Evolutionary conservation across 1,284 basidiomycete species (phyloP).

Genomic region (Rhodotorula mucilaginosa): DNA sequence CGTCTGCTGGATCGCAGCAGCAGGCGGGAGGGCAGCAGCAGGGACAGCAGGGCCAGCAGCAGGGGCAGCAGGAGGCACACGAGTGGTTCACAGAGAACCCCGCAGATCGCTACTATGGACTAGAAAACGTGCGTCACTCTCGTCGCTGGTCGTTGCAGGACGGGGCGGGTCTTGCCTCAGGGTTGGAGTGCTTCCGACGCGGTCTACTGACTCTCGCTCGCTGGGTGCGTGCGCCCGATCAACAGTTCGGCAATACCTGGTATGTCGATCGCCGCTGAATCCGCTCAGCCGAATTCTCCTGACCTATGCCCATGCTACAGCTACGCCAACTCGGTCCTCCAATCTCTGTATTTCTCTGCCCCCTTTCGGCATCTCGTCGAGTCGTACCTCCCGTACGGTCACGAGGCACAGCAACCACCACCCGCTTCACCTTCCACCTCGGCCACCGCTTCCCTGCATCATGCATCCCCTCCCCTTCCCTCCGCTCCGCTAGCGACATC

Average conservation of each 20-base stretch:
- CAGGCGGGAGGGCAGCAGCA: not conserved
- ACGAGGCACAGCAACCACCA: slow-evolving; percentile 15
- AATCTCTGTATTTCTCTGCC: slow-evolving; percentile 86
- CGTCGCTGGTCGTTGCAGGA: not conserved
- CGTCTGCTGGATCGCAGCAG: not conserved
- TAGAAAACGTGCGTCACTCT: slow-evolving; percentile 74
- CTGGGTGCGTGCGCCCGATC: not conserved
- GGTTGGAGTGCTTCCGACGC: too few species aligned
- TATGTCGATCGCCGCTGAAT: slow-evolving; percentile 47
- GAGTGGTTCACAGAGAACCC: slow-evolving; percentile 36
- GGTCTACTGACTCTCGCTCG: too few species aligned
- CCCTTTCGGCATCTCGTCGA: slow-evolving; percentile 74
- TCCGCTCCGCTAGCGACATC: not conserved
- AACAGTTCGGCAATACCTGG: slow-evolving; percentile 81
- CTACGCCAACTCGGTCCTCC: slow-evolving; percentile 96
- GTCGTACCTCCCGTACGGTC: slow-evolving; percentile 52
- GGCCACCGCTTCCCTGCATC: not conserved
- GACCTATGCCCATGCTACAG: slow-evolving; percentile 52
- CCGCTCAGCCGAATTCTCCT: not conserved
- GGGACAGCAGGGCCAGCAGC: not conserved
- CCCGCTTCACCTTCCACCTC: not conserved
- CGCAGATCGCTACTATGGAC: slow-evolving; percentile 63
- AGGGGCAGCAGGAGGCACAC: not conserved
- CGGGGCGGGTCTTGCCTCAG: not conserved
- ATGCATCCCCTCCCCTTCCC: not conserved